phyloP scores from a whole-genome alignment of 495 filamentous ascomycete species.

The Aspergillus nanangensis region DNA sequence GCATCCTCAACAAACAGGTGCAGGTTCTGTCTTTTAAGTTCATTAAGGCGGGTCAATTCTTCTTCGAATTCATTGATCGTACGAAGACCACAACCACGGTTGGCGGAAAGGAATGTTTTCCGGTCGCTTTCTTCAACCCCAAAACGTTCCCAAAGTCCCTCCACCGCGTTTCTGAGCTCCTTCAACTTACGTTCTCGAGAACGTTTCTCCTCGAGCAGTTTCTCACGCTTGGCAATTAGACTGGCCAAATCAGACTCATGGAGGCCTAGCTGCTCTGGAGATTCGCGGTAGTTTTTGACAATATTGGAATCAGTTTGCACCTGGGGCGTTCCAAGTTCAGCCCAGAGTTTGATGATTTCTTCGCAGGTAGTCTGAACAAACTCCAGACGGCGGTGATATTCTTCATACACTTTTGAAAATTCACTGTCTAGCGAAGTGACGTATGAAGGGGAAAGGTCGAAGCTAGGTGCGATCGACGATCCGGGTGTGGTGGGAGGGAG shows the following conservation, averaged over 20 bases:
- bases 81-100: slow-evolving; percentile 75
- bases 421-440: slow-evolving; percentile 82
- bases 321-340: slow-evolving; percentile 87
- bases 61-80: slow-evolving; percentile 94
- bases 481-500: slow-evolving; percentile 77
- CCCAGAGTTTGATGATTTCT: slow-evolving; percentile 91
- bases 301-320: slow-evolving; percentile 85
- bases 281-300: slow-evolving; percentile 80
- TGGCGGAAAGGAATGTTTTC: slow-evolving; percentile 70
- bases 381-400: slow-evolving; percentile 76
- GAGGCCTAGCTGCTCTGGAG: slow-evolving; percentile 88
- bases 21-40: slow-evolving; percentile 90
- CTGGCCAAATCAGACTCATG: slow-evolving; percentile 77
- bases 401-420: slow-evolving; percentile 90
- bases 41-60: slow-evolving; percentile 78
- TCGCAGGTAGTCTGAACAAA: slow-evolving; percentile 71
- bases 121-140: slow-evolving; percentile 75
- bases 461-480: slow-evolving; percentile 68
- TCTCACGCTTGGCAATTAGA: slow-evolving; percentile 70
- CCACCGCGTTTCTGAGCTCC: slow-evolving; percentile 69
- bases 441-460: slow-evolving; percentile 87
- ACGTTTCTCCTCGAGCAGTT: slow-evolving; percentile 89
- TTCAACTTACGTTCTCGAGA: slow-evolving; percentile 75
- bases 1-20: slow-evolving; percentile 95
- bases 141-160: slow-evolving; percentile 84